Evolutionary conservation across 2,329 filamentous ascomycete species (phyloP), one percentile per base, ranked within the genome.

Genomic region (Zymoseptoria tritici): DNA sequence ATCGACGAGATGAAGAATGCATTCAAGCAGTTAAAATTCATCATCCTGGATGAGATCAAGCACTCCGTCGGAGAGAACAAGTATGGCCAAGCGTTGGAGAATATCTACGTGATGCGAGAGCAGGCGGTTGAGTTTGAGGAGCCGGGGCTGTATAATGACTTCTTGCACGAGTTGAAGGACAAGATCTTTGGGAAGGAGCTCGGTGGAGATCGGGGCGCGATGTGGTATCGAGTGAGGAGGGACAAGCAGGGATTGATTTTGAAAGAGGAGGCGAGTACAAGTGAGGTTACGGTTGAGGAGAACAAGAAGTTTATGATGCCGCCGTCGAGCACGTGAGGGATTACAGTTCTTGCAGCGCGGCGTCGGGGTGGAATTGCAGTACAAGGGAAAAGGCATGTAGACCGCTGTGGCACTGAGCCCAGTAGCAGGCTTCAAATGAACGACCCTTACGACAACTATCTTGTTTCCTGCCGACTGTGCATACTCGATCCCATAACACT

Each of bases 91-190:
- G 90, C 88, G 1, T 75, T 90, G 9, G 93, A 96, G 74, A 85
- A 85, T 36, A 76, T 97, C 19, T 82, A 86, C 1, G 87, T 89
- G 1, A 85, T 97, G 82, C 83, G 92, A 9, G 85, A 91, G 20
- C 87, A 91, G 72, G 79, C 95, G 64, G 80, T 87, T 5, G 84
- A 85, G 5, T 79, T 90, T 29, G 92, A 97, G 70, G 85, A 90
- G 72, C 88, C 90, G 0, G 81, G 73, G 0, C 68, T 90, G 26
- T 99, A 89, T 74, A 97, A 97, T 70, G 78, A 81, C 0, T 89
- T 92, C 65, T 68, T 95, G 50, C 78, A 73, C 49, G 80, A 82
- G 36, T 74, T 97, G 67, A 97, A 97, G 78, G 79, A 79, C 65
- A 85, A 85, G 58, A 72, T 97, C 0, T 73, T 91, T 7, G 81